Evolutionary conservation across 1,139 yeast species (phyloP).

Genomic region (Yamadazyma atlantica): DNA sequence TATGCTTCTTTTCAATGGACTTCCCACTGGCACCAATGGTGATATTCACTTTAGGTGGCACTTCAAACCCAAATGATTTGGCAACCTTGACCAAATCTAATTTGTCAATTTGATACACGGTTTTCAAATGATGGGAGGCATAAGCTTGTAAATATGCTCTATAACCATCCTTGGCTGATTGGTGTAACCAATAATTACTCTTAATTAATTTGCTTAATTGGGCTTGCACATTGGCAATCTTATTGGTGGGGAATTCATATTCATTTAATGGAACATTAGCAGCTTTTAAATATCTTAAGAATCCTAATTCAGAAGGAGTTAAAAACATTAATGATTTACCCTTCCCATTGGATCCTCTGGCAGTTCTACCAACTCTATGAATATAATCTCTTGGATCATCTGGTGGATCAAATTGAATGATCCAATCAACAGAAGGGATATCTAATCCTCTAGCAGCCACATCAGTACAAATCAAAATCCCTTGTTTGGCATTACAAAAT

Average conservation of each 20-base stretch:
- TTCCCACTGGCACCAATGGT: constrained; percentile 92
- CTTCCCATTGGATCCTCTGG: constrained; percentile 88
- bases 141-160: constrained; percentile 95
- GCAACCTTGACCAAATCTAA: constrained; percentile 94
- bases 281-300: constrained; percentile 88
- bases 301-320: constrained; percentile 92
- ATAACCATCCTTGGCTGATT: constrained; percentile 96
- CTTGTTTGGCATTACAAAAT: constrained; percentile 94
- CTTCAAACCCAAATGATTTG: constrained; percentile 88
- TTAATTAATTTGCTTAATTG: constrained; percentile 89
- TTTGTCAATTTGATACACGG: constrained; percentile 94
- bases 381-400: constrained; percentile 99
- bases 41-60: constrained; percentile 96
- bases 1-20: constrained; percentile 50
- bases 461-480: constrained; percentile 90
- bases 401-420: constrained; percentile 96
- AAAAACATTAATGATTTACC: constrained; percentile 95
- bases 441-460: constrained; percentile 98
- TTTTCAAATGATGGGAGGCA: constrained; percentile 92
- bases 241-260: constrained; percentile 90
- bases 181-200: constrained; percentile 91
- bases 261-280: constrained; percentile 97
- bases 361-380: constrained; percentile 98
- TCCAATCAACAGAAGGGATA: constrained; percentile 97
- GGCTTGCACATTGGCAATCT: constrained; percentile 93